Base-by-base conservation (phyloP, 2,329 filamentous ascomycete species). In the Orbilia blumenaviensis region DNA sequence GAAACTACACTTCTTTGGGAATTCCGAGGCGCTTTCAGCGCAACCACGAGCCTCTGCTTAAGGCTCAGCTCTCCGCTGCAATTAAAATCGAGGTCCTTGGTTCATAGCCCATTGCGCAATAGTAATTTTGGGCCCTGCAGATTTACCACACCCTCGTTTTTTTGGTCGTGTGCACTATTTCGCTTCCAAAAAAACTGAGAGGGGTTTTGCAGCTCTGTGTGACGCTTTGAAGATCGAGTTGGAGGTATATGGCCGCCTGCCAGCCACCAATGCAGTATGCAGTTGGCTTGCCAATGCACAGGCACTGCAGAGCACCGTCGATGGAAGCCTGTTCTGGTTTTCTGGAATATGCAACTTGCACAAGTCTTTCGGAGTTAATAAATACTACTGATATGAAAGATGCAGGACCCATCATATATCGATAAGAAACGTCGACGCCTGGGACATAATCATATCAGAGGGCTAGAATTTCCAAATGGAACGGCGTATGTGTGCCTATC, bases 11-110 rank as follows among this genome's bases (percentile, higher is more conserved):
- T 38, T 46, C 18, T 48, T 67, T 69, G 27, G 66, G 66, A 69
- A 69, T 46, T 69, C 42, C 66, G 66, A 69, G 18, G 54, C 66
- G 66, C 66, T 54, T n/a, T n/a, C n/a, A n/a, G 50, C 34, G 48
- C 23, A 27, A 8, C 18, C 14, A 16, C 16, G 46, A 50, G 46
- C 46, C 46, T 50, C 46, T 50, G n/a, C n/a, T 46, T 29, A 21
- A 16, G 29, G 14, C 46, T 50, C 46, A n/a, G 18, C 18, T 29
- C 25, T 27, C 46, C 14, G 32, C 29, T 54, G 27, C 9, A 54
- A 29, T 54, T 14, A 32, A 44, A 2, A 36, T 56, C 23, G 23
- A 52, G 18, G n/a, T 25, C n/a, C 44, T n/a, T 50, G 48, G 14
- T 32, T 36, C n/a, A 10, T 29, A 2, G 14, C n/a, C n/a, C n/a